Evolutionary conservation across 352 stramenopile species (phyloP), one percentile per base, ranked within the genome.

Genomic region (Phytophthora kernoviae): DNA sequence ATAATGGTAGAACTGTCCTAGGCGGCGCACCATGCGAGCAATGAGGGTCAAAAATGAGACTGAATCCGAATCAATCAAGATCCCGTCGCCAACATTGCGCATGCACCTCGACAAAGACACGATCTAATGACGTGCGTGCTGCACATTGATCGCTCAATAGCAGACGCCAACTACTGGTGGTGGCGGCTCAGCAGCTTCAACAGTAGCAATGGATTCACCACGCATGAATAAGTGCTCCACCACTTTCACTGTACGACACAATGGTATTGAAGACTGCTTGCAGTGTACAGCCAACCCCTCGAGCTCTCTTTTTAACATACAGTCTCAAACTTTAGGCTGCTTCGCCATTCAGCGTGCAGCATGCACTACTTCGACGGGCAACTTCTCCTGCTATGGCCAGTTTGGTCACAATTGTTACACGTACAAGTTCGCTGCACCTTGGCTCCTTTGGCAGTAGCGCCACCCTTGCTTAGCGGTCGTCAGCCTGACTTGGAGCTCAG

Each of bases 1-100:
- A 37, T 59, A 45, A 26, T 74, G 54, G 54, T 87, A 85, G 27
- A 75, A 11, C 18, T 44, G 51, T 5, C 41, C 39, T 2, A 75
- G 42, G 14, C 62, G 42, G 18, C 61, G 56, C 52, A 75, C n/a
- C 45, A 61, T 61, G 15, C 15, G n/a, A n/a, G 27, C 20, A 20
- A 39, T 17, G 37, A 36, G 18, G 9, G 39, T 10, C 5, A 50
- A 27, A 63, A 22, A 34, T n/a, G 46, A 50, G 15, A 62, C 47
- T 52, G 45, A 40, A 17, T 5, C 10, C 15, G 32, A 5, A 5
- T 40, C 6, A 15, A 20, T 18, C 40, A 4, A 44, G 47, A 49
- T 46, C 20, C n/a, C 53, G 30, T 7, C 21, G 32, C 20, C 42
- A n/a, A 53, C 41, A 48, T 54, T 61, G 47, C 30, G 32, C 50